Base-by-base conservation (phyloP, 1,284 basidiomycete genomes). In the Lignosus rhinocerotis region DNA sequence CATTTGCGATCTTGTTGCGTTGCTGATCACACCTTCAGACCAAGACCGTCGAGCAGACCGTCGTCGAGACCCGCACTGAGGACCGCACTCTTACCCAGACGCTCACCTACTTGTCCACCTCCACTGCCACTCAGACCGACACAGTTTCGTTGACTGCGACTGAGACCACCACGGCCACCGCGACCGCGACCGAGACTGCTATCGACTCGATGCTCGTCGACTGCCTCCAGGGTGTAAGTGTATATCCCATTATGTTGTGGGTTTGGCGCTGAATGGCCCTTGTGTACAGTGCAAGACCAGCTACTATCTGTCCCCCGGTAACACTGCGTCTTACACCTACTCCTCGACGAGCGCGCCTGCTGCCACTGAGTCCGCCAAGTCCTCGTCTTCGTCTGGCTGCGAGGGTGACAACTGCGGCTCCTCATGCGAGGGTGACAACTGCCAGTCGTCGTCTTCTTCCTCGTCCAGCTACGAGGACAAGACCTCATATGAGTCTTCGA, bases 311-410 rank as follows among this genome's bases (percentile, higher is more conserved):
- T 78, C 69, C 12, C 59, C 72, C 16, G 83, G 84, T 21, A 86
- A 82, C 75, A 77, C 74, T 75, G 75, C 58, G 55, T 75, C 73
- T 66, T 84, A 83, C 73, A 82, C 82, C 12, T 86, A 86, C 65
- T 53, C 58, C 21, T 68, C 66, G 16, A 25, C 25, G 25, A 53
- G 54, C 11, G 46, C 57, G 49, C 55, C 59, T 36, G 63, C 60
- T 14, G 46, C 59, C 34, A 56, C 66, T 47, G 51, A 60, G 42
- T 55, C 56, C 21, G 55, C 47, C 21, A 25, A 55, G 21, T 46
- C 55, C 7, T 52, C 56, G 43, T 45, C 43, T 3, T 52, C 56
- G 21, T 25, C 21, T 30, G 19, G 43, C 25, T 30, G 21, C 21
- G 19, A 25, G 39, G 11, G n/a, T 17, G 39, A 42, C 39, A 47